Base-by-base conservation (phyloP, 2,329 filamentous ascomycete genomes). In the Cercospora brassicicola region DNA sequence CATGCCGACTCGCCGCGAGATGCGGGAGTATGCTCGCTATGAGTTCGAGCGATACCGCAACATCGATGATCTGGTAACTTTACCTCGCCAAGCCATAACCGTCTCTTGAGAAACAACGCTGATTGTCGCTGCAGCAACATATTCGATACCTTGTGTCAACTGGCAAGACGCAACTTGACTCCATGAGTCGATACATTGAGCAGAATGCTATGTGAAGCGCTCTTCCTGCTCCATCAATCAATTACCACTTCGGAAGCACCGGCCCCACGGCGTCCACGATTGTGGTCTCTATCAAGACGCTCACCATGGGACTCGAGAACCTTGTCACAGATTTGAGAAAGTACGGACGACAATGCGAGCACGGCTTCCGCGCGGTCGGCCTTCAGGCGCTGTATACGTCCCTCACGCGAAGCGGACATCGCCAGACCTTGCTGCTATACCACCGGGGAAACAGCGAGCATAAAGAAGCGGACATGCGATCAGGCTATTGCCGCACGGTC, bases 81-180 rank as follows among this genome's bases (percentile, higher is more conserved):
- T 55, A 2, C 48, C 23, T 61, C 42, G 15, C 7, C 26, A n/a
- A 53, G 18, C 26, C 23, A 33, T 20, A 30, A 28, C 26, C 23
- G 13, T 51, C 48, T 26, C 59, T 9, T 30, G 36, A 15, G 28
- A 33, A 33, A 39, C 42, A 56, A 13, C 65, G 61, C 66, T 76
- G 59, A 75, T 62, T 9, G 15, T 28, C 7, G 7, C 20, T 10
- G 13, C 48, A 83, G 79, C 76, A 76, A 30, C 82, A 84, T 65
- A 84, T 85, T 65, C 77, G 83, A 55, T 85, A 84, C 67, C 72
- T 84, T 56, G 80, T 84, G 20, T 84, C 82, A 78, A 81, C 78
- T 18, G 83, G 83, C 13, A 84, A 83, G 75, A 84, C 83, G 11
- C 81, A 85, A 69, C 82, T 84, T 39, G 83, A 85, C 69, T 78